Base-by-base conservation (phyloP, 805 yeast species). In the Kodamaea hsintzibuensis region DNA sequence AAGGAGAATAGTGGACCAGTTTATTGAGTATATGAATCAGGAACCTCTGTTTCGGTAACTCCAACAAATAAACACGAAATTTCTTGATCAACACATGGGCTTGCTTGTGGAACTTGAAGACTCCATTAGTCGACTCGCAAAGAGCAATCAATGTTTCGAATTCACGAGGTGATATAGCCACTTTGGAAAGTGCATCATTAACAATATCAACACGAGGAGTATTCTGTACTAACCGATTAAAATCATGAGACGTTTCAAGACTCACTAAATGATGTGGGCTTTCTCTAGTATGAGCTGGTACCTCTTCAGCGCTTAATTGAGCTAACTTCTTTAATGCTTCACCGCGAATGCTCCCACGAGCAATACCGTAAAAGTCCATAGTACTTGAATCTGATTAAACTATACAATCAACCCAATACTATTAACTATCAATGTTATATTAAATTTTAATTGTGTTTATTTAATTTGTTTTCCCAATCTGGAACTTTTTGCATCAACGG, bases 131-230 rank as follows among this genome's bases (percentile, higher is more conserved):
- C 9, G 76, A 70, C 25, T 72, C 72, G 55, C 86, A 82, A 25
- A 87, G 67, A 0, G 90, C 88, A 45, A 80, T 59, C 55, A 86
- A 70, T 4, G 80, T 77, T 57, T 86, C 88, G 54, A 76, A 74
- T 62, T 84, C 88, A 54, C 78, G 80, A 40, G 74, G 68, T 1
- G 82, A 68, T 55, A 82, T 72, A 13, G 82, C 80, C 14, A 78
- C 76, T 3, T 69, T 54, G 4, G 72, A 61, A 35, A 70, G 57
- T 16, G 27, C 59, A 16, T 54, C 50, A 18, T 51, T 52, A 27
- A 50, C 55, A 12, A 49, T 39, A 12, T 58, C 59, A 19, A 46
- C 52, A 14, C 45, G 53, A 13, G 56, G 47, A 10, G 55, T 40
- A 43, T 25, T 33, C 2, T 59, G 40, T 40, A 65, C 51, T 39